Conservation (phyloP, 2,329 filamentous ascomycete species). For the Pestalotiopsis sp. region DNA sequence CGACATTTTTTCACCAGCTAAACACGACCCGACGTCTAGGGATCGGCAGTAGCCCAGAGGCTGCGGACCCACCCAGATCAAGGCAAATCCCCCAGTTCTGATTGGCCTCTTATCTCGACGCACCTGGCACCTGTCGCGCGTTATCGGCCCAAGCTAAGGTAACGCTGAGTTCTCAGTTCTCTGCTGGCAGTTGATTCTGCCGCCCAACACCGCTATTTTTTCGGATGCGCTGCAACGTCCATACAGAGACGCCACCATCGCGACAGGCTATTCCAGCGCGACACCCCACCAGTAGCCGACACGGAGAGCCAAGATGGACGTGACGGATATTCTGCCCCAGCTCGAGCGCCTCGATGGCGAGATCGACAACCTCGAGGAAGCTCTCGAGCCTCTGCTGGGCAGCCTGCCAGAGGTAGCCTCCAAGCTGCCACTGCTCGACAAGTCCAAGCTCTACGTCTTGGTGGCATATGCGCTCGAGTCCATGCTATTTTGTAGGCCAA, state of each 20-base stretch:
- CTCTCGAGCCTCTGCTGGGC: constrained; percentile 73
- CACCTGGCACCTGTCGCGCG: neutral
- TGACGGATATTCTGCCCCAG: constrained; percentile 63
- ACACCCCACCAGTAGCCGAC: neutral
- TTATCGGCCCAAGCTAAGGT: neutral
- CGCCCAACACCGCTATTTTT: constrained; percentile 30
- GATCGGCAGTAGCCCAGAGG: constrained; percentile 7
- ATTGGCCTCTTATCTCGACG: neutral
- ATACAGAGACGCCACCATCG: neutral
- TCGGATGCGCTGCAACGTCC: neutral
- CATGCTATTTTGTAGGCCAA: constrained; percentile 74
- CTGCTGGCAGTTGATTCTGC: constrained; percentile 24
- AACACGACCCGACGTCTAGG: constrained; percentile 7
- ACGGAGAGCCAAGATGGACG: constrained; percentile 41
- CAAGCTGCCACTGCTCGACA: constrained; percentile 89
- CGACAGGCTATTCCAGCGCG: neutral
- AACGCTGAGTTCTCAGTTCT: neutral
- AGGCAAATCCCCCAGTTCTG: neutral
- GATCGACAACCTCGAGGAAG: constrained; percentile 77
- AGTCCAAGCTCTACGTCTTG: constrained; percentile 90
- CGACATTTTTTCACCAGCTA: constrained; percentile 25
- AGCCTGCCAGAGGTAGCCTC: constrained; percentile 69
- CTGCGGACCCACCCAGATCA: neutral
- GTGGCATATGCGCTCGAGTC: constrained; percentile 89
- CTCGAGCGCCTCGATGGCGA: constrained; percentile 76